Evolutionary conservation across 2,329 filamentous ascomycete species (phyloP).

Genomic region (Xylaria sp.): DNA sequence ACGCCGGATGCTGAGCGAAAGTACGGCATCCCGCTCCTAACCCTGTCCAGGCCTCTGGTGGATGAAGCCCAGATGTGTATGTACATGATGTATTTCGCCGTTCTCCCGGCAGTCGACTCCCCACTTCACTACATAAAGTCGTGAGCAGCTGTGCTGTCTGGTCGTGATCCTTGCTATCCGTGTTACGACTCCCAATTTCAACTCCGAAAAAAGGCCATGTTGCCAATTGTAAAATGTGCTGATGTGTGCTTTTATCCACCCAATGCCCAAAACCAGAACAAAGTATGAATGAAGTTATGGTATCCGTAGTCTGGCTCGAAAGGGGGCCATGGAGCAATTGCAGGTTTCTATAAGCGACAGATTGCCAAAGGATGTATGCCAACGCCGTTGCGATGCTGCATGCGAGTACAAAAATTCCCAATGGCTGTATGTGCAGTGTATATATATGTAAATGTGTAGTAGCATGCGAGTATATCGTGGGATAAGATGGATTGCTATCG

Average conservation of each 20-base stretch:
- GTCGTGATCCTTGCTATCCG: slow-evolving; percentile 1
- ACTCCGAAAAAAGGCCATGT: slow-evolving; percentile 17
- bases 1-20: not conserved
- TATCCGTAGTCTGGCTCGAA: slow-evolving; percentile 5
- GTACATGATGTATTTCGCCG: slow-evolving; percentile 5
- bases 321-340: slow-evolving; percentile 1
- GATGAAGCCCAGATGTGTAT: slow-evolving; percentile 7
- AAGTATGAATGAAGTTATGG: slow-evolving; percentile 8
- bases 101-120: slow-evolving; percentile 15
- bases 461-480: too few relatives aligned
- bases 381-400: slow-evolving; percentile 34
- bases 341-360: not conserved
- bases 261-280: slow-evolving; percentile 5
- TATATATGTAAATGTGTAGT: slow-evolving; percentile 5
- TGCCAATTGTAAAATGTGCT: slow-evolving; percentile 13
- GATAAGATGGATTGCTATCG: slow-evolving; percentile 6
- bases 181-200: slow-evolving; percentile 6
- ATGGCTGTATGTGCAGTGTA: slow-evolving; percentile 7
- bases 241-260: slow-evolving; percentile 24
- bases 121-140: slow-evolving; percentile 14
- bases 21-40: slow-evolving; percentile 1
- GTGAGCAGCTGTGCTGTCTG: slow-evolving; percentile 4
- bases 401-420: slow-evolving; percentile 21
- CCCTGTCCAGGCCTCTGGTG: slow-evolving; percentile 3
- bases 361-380: slow-evolving; percentile 13